Conservation (phyloP, 805 yeast species). For the Starmerella vaccinii region DNA sequence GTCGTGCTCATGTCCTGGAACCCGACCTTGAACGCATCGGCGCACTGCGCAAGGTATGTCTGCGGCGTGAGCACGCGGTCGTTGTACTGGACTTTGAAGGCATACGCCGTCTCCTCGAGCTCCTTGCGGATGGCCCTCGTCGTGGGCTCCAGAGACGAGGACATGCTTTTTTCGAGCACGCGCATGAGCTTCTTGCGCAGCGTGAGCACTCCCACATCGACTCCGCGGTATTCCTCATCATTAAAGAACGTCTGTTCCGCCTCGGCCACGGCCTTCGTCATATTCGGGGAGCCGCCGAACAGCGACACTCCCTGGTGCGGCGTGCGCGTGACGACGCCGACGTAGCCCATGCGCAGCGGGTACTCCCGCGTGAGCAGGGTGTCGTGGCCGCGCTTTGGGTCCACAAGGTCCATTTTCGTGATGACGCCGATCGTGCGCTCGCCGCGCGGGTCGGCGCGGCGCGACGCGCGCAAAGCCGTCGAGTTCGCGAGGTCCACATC, state of each 20-base stretch:
- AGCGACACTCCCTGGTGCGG: conserved; percentile 35
- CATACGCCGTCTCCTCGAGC: conserved; percentile 83
- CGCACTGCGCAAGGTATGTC: conserved; percentile 82
- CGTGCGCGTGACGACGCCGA: conserved; percentile 87
- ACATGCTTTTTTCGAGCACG: conserved; percentile 85
- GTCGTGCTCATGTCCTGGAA: conserved; percentile 77
- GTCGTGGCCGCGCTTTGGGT: conserved; percentile 57
- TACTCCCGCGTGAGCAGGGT: conserved; percentile 69
- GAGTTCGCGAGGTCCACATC: conserved; percentile 97
- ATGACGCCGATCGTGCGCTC: conserved; percentile 94
- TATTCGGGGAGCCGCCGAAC: conserved; percentile 32
- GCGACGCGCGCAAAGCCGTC: conserved; percentile 83
- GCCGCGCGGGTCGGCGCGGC: conserved; percentile 83
- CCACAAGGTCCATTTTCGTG: conserved; percentile 85
- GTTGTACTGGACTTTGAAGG: conserved; percentile 91
- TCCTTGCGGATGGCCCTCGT: conserved; percentile 77
- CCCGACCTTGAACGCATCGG: conserved; percentile 74
- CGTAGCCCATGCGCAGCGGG: conserved; percentile 93
- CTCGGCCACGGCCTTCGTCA: conserved; percentile 39
- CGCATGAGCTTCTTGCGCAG: conserved; percentile 73
- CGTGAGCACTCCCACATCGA: conserved; percentile 64
- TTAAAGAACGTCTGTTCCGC: conserved; percentile 53
- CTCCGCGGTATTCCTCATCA: conserved; percentile 47
- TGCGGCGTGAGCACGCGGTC: conserved; percentile 91
- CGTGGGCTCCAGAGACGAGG: conserved; percentile 77